Evolutionary conservation across 805 yeast genomes (phyloP).

Genomic region (Jamesozyma hellenica): DNA sequence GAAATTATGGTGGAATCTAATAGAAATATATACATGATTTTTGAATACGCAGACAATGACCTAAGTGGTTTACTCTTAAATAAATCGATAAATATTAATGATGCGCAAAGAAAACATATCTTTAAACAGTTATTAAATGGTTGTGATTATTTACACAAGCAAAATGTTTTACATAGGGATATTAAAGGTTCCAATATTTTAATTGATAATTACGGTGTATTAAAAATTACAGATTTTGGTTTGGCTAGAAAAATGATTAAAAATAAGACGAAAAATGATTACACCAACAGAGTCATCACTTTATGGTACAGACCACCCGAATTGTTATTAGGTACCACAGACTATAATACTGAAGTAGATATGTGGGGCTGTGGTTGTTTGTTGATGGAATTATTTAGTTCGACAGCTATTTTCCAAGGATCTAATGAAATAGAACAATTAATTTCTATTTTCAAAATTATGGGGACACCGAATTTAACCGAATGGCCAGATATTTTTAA

Average conservation of each 20-base stretch:
- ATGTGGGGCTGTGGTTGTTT: constrained; percentile 97
- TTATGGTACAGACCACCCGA: constrained; percentile 98
- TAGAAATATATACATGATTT: constrained; percentile 70
- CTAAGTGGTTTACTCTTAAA: constrained; percentile 79
- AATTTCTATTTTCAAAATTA: constrained; percentile 58
- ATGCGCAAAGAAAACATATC: constrained; percentile 56
- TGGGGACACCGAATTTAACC: constrained; percentile 75
- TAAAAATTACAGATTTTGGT: constrained; percentile 77
- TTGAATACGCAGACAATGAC: constrained; percentile 91
- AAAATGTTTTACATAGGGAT: constrained; percentile 66
- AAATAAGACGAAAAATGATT: constrained; percentile 54
- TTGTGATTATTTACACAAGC: constrained; percentile 55
- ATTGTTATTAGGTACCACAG: constrained; percentile 78
- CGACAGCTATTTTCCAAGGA: constrained; percentile 76
- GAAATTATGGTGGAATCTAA: constrained; percentile 79
- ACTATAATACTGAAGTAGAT: constrained; percentile 84
- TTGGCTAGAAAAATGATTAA: constrained; percentile 59
- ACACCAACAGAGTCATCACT: constrained; percentile 91
- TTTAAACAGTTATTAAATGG: constrained; percentile 61
- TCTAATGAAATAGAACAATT: constrained; percentile 80
- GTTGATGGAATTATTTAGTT: constrained; percentile 67
- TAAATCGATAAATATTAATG: constrained; percentile 51
- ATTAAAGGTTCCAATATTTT: constrained; percentile 74
- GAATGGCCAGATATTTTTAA: constrained; percentile 72
- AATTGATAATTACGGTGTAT: constrained; percentile 48